Base-by-base conservation (phyloP, 164 flowering plant species). In the Aristolochia californica region DNA sequence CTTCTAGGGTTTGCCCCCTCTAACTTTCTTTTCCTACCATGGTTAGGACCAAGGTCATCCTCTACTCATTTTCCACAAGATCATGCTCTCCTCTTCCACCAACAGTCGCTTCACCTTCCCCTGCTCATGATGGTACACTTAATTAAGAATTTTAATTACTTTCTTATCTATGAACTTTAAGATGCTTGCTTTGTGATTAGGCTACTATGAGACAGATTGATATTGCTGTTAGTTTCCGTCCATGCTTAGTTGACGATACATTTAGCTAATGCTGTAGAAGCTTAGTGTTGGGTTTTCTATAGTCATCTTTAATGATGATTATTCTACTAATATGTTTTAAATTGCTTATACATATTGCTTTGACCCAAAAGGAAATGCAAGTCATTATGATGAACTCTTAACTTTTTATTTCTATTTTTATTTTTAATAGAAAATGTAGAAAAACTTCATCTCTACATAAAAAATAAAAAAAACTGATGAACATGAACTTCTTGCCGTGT, bases 121-220 rank as follows among this genome's bases (percentile, higher is more conserved):
- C 21, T 56, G 27, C 27, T 18, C 24, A 22, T 55, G 15, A n/a
- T 23, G 18, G 1, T 25, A 5, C 21, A 25, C 56, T 11, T 17
- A 40, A 13, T 13, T 43, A 21, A 43, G 30, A 20, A 23, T 30
- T 30, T 57, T 12, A 12, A 21, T 47, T 54, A 54, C 60, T 44
- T 57, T 25, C 17, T 24, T 45, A 56, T 56, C 25, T 45, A 17
- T 57, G 34, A 23, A 25, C 5, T 44, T 25, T 44, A 18, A 43
- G 13, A 20, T 20, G 18, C 44, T 44, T 57, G 60, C 50, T 24
- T 57, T 57, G 60, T 57, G 24, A 57, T 57, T 45, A 57, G 60
- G 21, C 27, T 45, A 57, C 20, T 45, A 44, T 13, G 51, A 23
- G 22, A 25, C 60, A 57, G 22, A 45, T 50, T 57, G 60, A 57